A percentile compares a stretch with the other conserved stretches of the same genome.
Conservation (phyloP, 768 basidiomycete species). For the Coprinellus aureogranulatus region DNA sequence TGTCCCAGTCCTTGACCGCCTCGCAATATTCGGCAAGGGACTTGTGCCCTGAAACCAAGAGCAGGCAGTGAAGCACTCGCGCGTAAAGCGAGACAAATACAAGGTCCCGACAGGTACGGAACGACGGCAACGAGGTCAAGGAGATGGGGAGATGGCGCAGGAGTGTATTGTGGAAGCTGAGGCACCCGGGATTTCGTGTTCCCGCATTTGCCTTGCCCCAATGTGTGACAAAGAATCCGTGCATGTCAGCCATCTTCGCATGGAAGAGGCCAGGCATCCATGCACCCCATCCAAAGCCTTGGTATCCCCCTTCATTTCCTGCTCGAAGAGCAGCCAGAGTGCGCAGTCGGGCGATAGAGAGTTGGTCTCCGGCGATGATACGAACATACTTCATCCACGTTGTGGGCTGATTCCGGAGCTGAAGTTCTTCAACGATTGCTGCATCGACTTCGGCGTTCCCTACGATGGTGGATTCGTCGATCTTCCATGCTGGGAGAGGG, state of each 20-base stretch:
- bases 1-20: too few species aligned
- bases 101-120: too few species aligned
- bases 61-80: too few species aligned
- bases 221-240: conserved; percentile 28
- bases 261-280: conserved; percentile 38
- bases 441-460: conserved; percentile 34
- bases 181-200: too few species aligned
- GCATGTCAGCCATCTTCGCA: conserved; percentile 30
- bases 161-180: too few species aligned
- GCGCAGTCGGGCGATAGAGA: conserved; percentile 32
- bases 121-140: too few species aligned
- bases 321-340: conserved; percentile 26
- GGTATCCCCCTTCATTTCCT: conserved; percentile 26
- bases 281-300: conserved; percentile 20
- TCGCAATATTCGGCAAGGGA: too few species aligned
- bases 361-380: conserved; percentile 32
- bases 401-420: too few species aligned
- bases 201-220: too few species aligned
- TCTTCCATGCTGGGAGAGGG: conserved; percentile 31
- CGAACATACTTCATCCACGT: conserved; percentile 15
- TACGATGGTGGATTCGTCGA: conserved; percentile 32
- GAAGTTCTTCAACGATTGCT: conserved; percentile 26
- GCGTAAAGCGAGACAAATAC: too few species aligned
- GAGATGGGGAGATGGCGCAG: too few species aligned
- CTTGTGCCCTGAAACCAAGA: too few species aligned